These are phyloP conservation scores for Tephrocybe sp. DNA, from an alignment of 768 basidiomycete species.

Conservation along the genomic window DNA sequence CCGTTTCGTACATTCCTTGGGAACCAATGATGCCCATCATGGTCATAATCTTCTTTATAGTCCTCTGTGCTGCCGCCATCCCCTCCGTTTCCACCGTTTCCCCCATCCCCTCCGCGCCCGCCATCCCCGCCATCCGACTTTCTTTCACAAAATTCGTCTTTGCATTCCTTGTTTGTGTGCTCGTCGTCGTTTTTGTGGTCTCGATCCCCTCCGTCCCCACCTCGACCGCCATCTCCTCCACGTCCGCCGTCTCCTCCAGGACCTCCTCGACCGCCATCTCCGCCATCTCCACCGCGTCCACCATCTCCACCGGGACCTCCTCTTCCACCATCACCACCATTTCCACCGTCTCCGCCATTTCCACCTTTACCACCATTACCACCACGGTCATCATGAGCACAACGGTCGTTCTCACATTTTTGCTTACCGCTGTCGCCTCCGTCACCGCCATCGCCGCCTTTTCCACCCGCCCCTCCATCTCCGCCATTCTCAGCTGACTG, in stretches of 20 bases:
- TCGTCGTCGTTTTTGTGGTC: not conserved
- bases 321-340: not conserved
- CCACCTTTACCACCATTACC: conserved; percentile 3
- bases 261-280: not conserved
- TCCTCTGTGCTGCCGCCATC: not conserved
- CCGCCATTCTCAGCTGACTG: not conserved
- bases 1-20: conserved; percentile 1
- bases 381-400: not conserved
- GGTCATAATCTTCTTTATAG: not conserved
- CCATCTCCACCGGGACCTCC: not conserved
- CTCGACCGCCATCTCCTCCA: not conserved
- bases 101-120: conserved; percentile 1
- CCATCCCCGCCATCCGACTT: not conserved
- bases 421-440: not conserved
- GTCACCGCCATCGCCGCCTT: not conserved
- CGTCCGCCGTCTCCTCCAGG: no score
- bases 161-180: not conserved
- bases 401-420: not conserved
- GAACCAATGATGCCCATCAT: not conserved
- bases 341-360: not conserved
- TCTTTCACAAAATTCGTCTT: no score
- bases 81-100: not conserved
- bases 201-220: not conserved
- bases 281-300: not conserved
- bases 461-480: not conserved